These are phyloP conservation scores for Pelargonium australe DNA, from an alignment of 441 rosid genomes.

Conservation along the genomic window DNA sequence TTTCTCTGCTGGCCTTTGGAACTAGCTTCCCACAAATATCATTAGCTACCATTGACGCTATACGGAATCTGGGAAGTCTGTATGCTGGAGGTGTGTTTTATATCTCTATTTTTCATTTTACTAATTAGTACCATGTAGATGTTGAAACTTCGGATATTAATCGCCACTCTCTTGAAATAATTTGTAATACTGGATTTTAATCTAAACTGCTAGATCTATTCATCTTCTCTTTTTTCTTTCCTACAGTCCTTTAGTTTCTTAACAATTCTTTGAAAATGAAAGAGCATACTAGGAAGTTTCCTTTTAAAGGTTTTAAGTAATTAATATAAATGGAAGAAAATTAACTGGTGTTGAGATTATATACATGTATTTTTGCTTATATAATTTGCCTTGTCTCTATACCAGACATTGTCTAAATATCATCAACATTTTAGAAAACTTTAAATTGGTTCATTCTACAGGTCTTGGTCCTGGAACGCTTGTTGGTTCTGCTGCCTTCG, in stretches of 20 bases:
- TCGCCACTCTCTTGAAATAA: background rate
- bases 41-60: constrained; percentile 84
- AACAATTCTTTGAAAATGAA: background rate
- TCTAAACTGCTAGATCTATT: background rate
- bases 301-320: no score
- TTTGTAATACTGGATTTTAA: background rate
- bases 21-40: constrained; percentile 97
- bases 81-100: constrained; percentile 72
- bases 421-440: constrained; percentile 2
- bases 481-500: constrained; percentile 97
- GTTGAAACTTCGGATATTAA: constrained; percentile 6
- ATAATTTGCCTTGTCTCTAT: background rate
- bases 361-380: background rate
- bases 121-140: background rate
- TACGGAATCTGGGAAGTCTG: constrained; percentile 51
- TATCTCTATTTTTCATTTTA: constrained; percentile 6
- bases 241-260: background rate
- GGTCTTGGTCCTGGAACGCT: constrained; percentile 98
- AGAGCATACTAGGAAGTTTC: background rate
- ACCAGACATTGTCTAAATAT: background rate
- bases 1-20: constrained; percentile 80
- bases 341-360: no score
- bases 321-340: no score
- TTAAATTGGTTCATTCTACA: constrained; percentile 19
- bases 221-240: background rate